A percentile compares a stretch with the other conserved stretches of the same genome.
These are phyloP conservation scores for Oldenlandia corymbosa DNA, from an alignment of 257 asterid species.

Conservation along the genomic window DNA sequence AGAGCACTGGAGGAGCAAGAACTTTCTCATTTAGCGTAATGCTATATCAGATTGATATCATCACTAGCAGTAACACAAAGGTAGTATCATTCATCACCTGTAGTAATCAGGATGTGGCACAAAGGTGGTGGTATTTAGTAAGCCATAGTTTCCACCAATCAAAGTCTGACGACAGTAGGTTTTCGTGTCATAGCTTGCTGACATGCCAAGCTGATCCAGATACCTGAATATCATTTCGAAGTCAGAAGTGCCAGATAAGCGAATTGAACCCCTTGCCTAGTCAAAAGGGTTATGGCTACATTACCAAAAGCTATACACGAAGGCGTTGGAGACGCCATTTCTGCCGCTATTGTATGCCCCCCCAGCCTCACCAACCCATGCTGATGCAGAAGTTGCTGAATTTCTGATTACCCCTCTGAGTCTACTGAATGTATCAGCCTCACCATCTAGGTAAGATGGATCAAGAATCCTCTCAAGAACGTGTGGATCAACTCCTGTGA, in stretches of 20 bases:
- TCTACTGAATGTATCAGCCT: constrained; percentile 32
- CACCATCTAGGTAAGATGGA: constrained; percentile 55
- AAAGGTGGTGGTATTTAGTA: constrained; percentile 64
- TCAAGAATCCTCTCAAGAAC: constrained; percentile 56
- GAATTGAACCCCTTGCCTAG: background rate
- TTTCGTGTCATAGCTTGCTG: constrained; percentile 57
- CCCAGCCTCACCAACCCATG: constrained; percentile 89
- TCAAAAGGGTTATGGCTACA: background rate
- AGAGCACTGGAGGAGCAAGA: constrained; percentile 51
- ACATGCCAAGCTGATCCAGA: constrained; percentile 72
- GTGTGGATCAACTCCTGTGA: constrained; percentile 52
- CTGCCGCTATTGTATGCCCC: constrained; percentile 78
- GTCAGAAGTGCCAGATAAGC: background rate
- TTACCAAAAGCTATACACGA: constrained; percentile 76
- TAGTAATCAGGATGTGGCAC: constrained; percentile 84
- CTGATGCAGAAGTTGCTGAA: constrained; percentile 39
- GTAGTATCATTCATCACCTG: constrained; percentile 39
- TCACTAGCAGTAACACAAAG: background rate
- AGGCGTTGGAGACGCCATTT: constrained; percentile 60
- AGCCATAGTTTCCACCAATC: constrained; percentile 86
- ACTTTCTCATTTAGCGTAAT: too few relatives aligned
- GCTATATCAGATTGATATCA: background rate
- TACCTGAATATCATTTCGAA: constrained; percentile 41
- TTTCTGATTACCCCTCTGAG: constrained; percentile 32
- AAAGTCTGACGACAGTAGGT: constrained; percentile 75